phyloP scores from a whole-genome alignment of 257 asterid species.

The Linaria vulgaris region DNA sequence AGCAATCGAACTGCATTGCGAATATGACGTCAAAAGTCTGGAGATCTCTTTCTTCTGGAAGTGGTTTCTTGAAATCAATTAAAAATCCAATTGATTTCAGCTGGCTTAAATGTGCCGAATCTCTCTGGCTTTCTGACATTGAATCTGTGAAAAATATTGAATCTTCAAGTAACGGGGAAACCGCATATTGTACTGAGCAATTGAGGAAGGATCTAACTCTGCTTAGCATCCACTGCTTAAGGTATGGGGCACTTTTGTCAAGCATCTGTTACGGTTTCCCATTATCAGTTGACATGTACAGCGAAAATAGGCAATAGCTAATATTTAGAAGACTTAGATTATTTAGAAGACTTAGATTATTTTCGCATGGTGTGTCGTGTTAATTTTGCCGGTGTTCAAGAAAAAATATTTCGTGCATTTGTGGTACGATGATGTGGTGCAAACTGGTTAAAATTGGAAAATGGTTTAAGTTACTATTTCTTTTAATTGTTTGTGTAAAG shows the following conservation, averaged over 20 bases:
- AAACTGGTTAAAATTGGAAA: no score
- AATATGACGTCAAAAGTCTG: conserved; percentile 40
- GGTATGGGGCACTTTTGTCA: conserved; percentile 51
- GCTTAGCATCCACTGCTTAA: conserved; percentile 51
- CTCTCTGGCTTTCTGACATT: not conserved
- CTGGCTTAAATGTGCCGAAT: conserved; percentile 31
- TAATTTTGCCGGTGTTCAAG: no score
- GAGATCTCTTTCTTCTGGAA: conserved; percentile 41
- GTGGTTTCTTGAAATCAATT: conserved; percentile 41
- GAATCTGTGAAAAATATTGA: conserved; percentile 9
- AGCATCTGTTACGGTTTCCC: conserved; percentile 41
- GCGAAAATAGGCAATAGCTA: no score
- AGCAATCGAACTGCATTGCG: conserved; percentile 38
- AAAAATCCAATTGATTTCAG: conserved; percentile 45
- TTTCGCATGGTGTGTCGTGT: no score
- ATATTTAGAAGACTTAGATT: no score
- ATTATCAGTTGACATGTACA: no score
- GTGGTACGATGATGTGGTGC: no score
- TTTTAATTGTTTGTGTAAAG: no score
- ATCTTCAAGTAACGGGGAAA: conserved; percentile 17
- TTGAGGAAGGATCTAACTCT: conserved; percentile 29
- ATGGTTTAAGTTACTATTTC: no score
- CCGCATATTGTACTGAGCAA: conserved; percentile 12
- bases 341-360: no score
- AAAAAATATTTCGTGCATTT: no score